These are phyloP conservation scores for Flammula alnicola DNA, from an alignment of 1,284 basidiomycete genomes.

Conservation along the genomic window DNA sequence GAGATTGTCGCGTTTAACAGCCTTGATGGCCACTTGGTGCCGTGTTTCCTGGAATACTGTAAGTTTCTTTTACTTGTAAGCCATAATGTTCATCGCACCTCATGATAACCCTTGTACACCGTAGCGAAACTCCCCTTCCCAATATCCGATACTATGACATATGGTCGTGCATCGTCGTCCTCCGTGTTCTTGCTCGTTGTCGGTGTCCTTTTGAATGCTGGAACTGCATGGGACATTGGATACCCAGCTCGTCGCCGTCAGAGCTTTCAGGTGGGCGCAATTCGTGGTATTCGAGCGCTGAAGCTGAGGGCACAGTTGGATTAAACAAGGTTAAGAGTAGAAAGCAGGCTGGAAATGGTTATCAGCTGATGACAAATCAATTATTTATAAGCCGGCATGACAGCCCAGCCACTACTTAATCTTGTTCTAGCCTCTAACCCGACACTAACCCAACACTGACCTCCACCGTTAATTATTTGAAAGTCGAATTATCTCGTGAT, in stretches of 20 bases:
- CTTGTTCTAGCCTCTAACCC: no score
- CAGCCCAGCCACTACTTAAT: no score
- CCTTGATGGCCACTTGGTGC: slow-evolving; percentile 91
- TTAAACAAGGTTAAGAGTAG: no score
- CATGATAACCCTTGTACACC: slow-evolving; percentile 92
- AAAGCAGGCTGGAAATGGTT: no score
- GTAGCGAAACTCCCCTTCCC: slow-evolving; percentile 95
- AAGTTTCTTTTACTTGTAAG: not conserved
- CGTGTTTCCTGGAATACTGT: slow-evolving; percentile 63
- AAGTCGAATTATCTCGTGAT: no score
- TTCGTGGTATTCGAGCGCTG: no score
- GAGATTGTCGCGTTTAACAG: slow-evolving; percentile 88
- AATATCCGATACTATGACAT: slow-evolving; percentile 73
- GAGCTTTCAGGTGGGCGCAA: no score
- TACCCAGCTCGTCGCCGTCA: slow-evolving; percentile 2
- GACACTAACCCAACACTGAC: no score
- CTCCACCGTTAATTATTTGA: no score
- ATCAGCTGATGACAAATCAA: no score
- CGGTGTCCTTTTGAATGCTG: slow-evolving; percentile 23
- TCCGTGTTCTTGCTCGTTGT: slow-evolving; percentile 20
- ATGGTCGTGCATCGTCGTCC: slow-evolving; percentile 66
- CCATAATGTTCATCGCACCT: slow-evolving; percentile 53
- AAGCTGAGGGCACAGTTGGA: no score
- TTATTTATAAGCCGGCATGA: no score
- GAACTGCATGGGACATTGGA: slow-evolving; percentile 17